Base-by-base conservation (phyloP, 2,329 filamentous ascomycete genomes). In the Arachnomyces sp. region DNA sequence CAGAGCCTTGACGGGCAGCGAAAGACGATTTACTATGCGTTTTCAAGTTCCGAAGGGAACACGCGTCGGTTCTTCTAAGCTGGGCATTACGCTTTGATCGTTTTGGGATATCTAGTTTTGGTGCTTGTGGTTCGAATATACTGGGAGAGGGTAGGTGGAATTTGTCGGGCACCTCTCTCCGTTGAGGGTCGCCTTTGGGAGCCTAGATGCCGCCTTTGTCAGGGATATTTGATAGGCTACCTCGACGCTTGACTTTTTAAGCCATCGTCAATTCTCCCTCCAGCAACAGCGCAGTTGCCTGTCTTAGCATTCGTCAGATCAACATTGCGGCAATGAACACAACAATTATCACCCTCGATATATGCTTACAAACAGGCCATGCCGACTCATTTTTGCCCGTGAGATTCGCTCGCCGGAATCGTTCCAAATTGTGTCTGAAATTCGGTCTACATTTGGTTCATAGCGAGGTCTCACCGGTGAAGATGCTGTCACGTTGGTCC, bases 41-140 rank as follows among this genome's bases (percentile, higher is more conserved):
- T 56, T 56, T 56, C 54, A 63, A 55, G 49, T 60, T 57, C 60
- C 49, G 40, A 46, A 56, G 47, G 58, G 60, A 59, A 53, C 60
- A 57, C 64, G 65, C 62, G 66, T 70, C 66, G 56, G 65, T 64
- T 61, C 77, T 78, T 77, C 73, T 50, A 63, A 58, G 64, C 67
- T 71, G 68, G 65, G 59, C 54, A 53, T 54, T 59, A 74, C 73
- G 76, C 76, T 79, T 68, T 77, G 78, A 74, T 80, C 72, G 71
- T 41, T 44, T 72, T 65, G 68, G 72, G 74, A 73, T 74, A 72
- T 72, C 72, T 64, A 60, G 59, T 57, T 53, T 25, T 64, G 63
- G 61, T 68, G 64, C 58, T 50, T 55, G 52, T 30, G 53, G 49
- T 55, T 56, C 51, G 50, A 48, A 46, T 45, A 44, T 38, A 43